phyloP scores from a whole-genome alignment of 2,329 filamentous ascomycete genomes.

The Xylaria arbuscula region DNA sequence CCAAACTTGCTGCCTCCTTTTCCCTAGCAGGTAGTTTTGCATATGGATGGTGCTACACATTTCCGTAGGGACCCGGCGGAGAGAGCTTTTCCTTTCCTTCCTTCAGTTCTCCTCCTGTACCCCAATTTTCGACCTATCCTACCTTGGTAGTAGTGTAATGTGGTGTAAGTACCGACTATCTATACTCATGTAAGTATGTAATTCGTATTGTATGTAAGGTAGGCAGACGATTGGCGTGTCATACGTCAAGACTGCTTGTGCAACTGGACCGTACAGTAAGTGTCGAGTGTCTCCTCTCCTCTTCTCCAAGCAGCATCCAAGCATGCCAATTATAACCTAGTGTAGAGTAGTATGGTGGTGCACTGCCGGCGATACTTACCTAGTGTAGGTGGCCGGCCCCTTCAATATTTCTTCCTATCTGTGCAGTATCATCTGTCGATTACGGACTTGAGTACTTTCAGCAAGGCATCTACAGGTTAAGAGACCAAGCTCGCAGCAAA shows the following conservation, averaged over 20 bases:
- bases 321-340: neutral
- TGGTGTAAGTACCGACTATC: neutral
- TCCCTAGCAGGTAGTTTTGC: conserved; percentile 14
- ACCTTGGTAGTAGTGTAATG: too few relatives aligned
- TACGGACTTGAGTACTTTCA: neutral
- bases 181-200: neutral
- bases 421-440: neutral
- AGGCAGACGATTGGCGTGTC: conserved; percentile 12
- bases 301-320: conserved; percentile 11
- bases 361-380: neutral
- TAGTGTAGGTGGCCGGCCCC: neutral
- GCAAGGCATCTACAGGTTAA: neutral
- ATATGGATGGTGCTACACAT: conserved; percentile 22
- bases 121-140: neutral
- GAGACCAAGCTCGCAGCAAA: conserved; percentile 5
- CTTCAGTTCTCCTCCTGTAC: neutral
- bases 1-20: conserved; percentile 24
- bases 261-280: conserved; percentile 1
- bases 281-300: conserved; percentile 1
- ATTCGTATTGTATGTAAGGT: neutral
- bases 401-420: conserved; percentile 2
- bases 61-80: conserved; percentile 19
- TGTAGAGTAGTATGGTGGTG: neutral
- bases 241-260: conserved; percentile 29
- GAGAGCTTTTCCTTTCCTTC: conserved; percentile 13